phyloP scores from a whole-genome alignment of 768 basidiomycete genomes.

The Mycena floridula region DNA sequence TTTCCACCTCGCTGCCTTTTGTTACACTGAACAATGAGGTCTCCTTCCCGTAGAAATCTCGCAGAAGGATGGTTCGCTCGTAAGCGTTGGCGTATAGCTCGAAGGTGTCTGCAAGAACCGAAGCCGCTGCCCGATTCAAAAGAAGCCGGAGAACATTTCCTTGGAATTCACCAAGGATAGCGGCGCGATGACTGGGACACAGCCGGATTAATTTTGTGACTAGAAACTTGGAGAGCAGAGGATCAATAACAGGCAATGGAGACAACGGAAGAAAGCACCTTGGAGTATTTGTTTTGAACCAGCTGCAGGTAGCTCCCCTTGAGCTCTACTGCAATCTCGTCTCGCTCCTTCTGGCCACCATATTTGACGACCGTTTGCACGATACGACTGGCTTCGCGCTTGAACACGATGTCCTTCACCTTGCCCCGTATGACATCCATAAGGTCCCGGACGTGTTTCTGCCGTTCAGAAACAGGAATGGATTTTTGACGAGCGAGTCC shows the following conservation, averaged over 20 bases:
- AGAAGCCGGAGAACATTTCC: slow-evolving; percentile 70
- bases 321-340: slow-evolving; percentile 78
- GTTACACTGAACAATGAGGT: slow-evolving; percentile 60
- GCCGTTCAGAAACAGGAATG: slow-evolving; percentile 62
- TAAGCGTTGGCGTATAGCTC: slow-evolving; percentile 84
- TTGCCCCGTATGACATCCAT: slow-evolving; percentile 75
- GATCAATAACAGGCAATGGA: not conserved
- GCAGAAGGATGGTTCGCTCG: slow-evolving; percentile 73
- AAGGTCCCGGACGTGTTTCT: slow-evolving; percentile 65
- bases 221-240: slow-evolving; percentile 49
- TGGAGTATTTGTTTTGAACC: slow-evolving; percentile 86
- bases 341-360: slow-evolving; percentile 67
- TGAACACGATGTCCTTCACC: slow-evolving; percentile 81
- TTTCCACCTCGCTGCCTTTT: slow-evolving; percentile 52
- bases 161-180: slow-evolving; percentile 78
- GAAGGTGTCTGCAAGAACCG: slow-evolving; percentile 81
- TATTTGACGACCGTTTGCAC: slow-evolving; percentile 79
- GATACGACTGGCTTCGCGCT: slow-evolving; percentile 88
- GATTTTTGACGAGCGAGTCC: slow-evolving; percentile 68
- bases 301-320: slow-evolving; percentile 75
- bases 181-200: slow-evolving; percentile 66
- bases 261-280: slow-evolving; percentile 39
- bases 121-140: slow-evolving; percentile 78
- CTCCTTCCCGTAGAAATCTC: slow-evolving; percentile 91
- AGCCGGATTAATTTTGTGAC: slow-evolving; percentile 74